Base-by-base conservation (phyloP, 306 rosid genomes). In the Cicer pinnatifidum region DNA sequence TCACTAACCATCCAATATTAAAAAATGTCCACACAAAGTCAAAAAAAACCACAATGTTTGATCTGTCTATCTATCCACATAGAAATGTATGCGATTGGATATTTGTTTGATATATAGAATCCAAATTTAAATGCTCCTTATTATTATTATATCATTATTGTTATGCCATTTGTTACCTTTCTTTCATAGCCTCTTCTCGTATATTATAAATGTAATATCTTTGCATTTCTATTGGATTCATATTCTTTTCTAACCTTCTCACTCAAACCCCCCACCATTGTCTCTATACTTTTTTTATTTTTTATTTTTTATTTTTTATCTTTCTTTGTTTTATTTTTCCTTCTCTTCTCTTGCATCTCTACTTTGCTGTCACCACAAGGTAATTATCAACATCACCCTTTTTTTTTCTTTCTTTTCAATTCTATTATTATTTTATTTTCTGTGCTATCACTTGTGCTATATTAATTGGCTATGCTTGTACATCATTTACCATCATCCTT, bases 211-310 rank as follows among this genome's bases (percentile, higher is more conserved):
- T 81, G 72, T 1, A 60, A 80, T 50, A 38, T 50, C 67, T 60
- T 74, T 45, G 73, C 72, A 78, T 61, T 61, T 58, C 17, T 12
- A 20, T 67, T 28, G 11, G 63, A 46, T 79, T 66, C 71, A 87
- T 84, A 89, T 93, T 93, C 96, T 91, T 88, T 80, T 85, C 93
- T 83, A 74, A 81, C 84, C 75, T 13, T 81, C 86, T 83, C 80
- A 87, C 96, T 89, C 97, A 87, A 80, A 17, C 82, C 43, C 41
- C 37, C 72, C 2, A 40, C n/a, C 62, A 16, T 77, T 51, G 40
- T 71, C 79, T 69, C 62, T 70, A 53, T 41, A 17, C 40, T 57
- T 59, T 57, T 19, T 15, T 53, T 41, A 53, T 23, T 35, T 7
- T 19, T 60, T 50, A 39, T 23, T 23, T 53, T 46, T 58, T 23